These are phyloP conservation scores for Claviceps capensis DNA, from an alignment of 2,329 filamentous ascomycete species.

Conservation along the genomic window DNA sequence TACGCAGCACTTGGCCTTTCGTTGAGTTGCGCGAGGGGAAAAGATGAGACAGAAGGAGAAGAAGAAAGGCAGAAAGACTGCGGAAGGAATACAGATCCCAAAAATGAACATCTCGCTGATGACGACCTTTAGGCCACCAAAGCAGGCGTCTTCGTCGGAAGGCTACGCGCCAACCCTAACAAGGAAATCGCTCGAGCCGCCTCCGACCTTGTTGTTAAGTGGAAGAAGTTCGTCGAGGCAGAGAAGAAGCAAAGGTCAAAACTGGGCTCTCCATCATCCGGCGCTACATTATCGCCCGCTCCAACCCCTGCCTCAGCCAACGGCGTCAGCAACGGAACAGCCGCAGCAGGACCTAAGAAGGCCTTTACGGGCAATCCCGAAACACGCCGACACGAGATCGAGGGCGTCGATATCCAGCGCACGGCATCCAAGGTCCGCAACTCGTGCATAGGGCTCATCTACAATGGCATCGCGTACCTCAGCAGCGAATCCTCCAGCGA, in stretches of 20 bases:
- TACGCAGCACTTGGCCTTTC: too few species aligned
- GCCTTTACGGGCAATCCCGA: conserved; percentile 53
- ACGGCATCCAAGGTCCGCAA: conserved; percentile 65
- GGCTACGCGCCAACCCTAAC: conserved; percentile 61
- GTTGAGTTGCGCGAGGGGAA: too few species aligned
- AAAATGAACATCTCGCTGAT: background rate
- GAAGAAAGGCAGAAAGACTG: background rate
- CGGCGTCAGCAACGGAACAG: conserved; percentile 6
- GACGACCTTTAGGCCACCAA: conserved; percentile 50
- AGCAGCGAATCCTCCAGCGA: conserved; percentile 58
- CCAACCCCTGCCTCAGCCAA: conserved; percentile 33
- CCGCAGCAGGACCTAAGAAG: conserved; percentile 19
- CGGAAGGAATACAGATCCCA: too few species aligned
- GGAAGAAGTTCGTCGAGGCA: conserved; percentile 65
- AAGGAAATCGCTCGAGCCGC: conserved; percentile 70
- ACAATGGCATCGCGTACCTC: conserved; percentile 69
- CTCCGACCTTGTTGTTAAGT: conserved; percentile 72
- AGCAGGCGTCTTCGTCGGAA: conserved; percentile 81
- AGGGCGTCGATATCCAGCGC: conserved; percentile 63
- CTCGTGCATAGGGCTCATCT: conserved; percentile 79
- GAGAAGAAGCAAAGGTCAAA: conserved; percentile 38
- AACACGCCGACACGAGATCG: conserved; percentile 70
- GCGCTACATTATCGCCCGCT: conserved; percentile 34
- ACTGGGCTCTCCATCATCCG: conserved; percentile 25
- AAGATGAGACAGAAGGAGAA: background rate